Conservation (phyloP, 192 early-diverging fungal genomes). For the Radiomyces spectabilis region DNA sequence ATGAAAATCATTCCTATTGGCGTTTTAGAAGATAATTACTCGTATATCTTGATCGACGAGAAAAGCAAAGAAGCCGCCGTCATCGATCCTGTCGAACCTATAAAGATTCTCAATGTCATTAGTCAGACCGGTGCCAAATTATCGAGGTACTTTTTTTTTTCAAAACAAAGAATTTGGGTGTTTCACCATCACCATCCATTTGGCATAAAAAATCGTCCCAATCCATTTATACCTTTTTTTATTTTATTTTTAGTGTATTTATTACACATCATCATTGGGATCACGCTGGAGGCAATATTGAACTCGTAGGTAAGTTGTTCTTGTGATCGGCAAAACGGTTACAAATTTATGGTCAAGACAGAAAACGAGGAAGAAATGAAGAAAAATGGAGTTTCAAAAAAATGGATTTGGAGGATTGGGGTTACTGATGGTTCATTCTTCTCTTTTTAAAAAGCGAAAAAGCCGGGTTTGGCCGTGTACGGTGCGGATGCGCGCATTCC, state of each 20-base stretch:
- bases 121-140: conserved; percentile 43
- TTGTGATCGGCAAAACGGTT: not conserved
- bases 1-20: conserved; percentile 60
- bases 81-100: conserved; percentile 82
- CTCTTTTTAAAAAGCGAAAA: conserved; percentile 15
- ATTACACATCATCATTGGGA: conserved; percentile 90
- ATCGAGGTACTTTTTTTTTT: conserved; percentile 24
- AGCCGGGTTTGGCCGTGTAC: conserved; percentile 64
- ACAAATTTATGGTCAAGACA: not conserved
- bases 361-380: not conserved
- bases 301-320: conserved; percentile 34
- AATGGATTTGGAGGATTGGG: not conserved
- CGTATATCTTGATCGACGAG: conserved; percentile 75
- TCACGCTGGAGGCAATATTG: conserved; percentile 76
- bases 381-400: not conserved
- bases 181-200: not conserved
- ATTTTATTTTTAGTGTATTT: conserved; percentile 41
- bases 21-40: conserved; percentile 80
- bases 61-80: conserved; percentile 59
- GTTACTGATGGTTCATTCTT: not conserved
- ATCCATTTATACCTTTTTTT: too few relatives aligned
- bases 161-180: not conserved
- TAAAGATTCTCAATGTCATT: conserved; percentile 54
- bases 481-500: conserved; percentile 86
- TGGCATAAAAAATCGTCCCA: not conserved